Conservation (phyloP, 805 yeast genomes). For the Wickerhamomyces ciferrii region DNA sequence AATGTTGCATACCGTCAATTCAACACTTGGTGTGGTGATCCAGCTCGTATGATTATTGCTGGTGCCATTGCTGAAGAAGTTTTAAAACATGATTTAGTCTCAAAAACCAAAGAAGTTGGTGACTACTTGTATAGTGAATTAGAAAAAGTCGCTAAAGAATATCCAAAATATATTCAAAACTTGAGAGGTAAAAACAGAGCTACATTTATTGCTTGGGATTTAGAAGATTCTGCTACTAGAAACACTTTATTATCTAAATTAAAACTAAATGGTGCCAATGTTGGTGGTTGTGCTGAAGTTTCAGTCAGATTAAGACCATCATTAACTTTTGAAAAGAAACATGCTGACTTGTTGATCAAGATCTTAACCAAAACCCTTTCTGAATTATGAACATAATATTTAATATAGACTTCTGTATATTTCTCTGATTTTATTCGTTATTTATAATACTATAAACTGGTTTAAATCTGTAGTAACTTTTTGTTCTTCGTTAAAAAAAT, state of each 20-base stretch:
- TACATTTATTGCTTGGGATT: conserved; percentile 80
- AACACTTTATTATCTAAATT: conserved; percentile 55
- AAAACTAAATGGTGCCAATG: conserved; percentile 65
- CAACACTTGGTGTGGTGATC: conserved; percentile 94
- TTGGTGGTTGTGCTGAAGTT: conserved; percentile 81
- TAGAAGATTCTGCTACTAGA: conserved; percentile 48
- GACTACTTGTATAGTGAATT: conserved; percentile 57
- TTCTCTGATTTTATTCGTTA: neutral
- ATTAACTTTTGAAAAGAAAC: conserved; percentile 72
- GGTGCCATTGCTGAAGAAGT: conserved; percentile 69
- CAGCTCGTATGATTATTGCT: conserved; percentile 72
- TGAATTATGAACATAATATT: conserved; percentile 9
- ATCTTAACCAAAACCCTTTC: conserved; percentile 31
- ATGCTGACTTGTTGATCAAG: conserved; percentile 61
- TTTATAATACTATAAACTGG: neutral
- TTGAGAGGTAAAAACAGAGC: conserved; percentile 74
- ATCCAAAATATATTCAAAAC: conserved; percentile 47
- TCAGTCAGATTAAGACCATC: conserved; percentile 82
- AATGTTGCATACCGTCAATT: conserved; percentile 80
- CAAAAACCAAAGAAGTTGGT: conserved; percentile 57
- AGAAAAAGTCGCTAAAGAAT: conserved; percentile 43
- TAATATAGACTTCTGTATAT: neutral
- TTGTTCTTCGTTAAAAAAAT: neutral
- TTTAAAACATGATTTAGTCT: conserved; percentile 51
- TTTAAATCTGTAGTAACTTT: neutral